These are phyloP conservation scores for Leptographium lundbergii DNA, from an alignment of 2,329 filamentous ascomycete species.

Conservation along the genomic window DNA sequence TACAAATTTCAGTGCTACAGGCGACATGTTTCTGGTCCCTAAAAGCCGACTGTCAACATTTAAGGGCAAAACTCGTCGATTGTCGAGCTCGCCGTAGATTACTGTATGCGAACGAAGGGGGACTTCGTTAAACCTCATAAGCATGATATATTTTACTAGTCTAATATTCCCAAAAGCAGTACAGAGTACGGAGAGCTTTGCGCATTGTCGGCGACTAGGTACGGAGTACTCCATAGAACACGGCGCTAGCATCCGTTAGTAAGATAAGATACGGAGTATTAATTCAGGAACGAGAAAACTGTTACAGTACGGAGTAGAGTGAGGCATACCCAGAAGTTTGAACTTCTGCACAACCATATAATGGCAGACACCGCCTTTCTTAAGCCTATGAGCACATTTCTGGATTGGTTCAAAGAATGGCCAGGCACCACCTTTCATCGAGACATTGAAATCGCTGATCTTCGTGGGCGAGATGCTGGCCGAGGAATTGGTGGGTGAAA, in stretches of 20 bases:
- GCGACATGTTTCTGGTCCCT: too few species aligned
- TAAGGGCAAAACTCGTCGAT: not conserved
- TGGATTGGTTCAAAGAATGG: constrained; percentile 40
- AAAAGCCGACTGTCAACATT: too few species aligned
- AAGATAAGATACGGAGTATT: too few species aligned
- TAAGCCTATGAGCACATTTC: constrained; percentile 30
- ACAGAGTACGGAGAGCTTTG: not conserved
- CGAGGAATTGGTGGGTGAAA: constrained; percentile 38
- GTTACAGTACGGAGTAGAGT: not conserved
- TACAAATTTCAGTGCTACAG: too few species aligned
- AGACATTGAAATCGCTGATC: constrained; percentile 38
- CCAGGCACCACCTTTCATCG: constrained; percentile 41
- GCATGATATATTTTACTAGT: too few species aligned
- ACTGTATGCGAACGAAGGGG: too few species aligned
- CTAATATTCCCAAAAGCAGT: too few species aligned
- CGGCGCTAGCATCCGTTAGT: not conserved
- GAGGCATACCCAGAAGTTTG: not conserved
- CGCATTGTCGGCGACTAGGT: not conserved
- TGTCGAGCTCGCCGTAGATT: not conserved
- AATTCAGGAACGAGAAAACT: not conserved
- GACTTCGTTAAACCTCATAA: too few species aligned
- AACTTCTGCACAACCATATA: not conserved
- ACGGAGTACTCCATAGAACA: too few species aligned
- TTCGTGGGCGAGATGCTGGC: constrained; percentile 36
- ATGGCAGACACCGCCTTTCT: constrained; percentile 23